Percentiles rank a stretch among this genome's conserved stretches.
Evolutionary conservation across 495 filamentous ascomycete genomes (phyloP).

Genomic region (Xylaria sp.): DNA sequence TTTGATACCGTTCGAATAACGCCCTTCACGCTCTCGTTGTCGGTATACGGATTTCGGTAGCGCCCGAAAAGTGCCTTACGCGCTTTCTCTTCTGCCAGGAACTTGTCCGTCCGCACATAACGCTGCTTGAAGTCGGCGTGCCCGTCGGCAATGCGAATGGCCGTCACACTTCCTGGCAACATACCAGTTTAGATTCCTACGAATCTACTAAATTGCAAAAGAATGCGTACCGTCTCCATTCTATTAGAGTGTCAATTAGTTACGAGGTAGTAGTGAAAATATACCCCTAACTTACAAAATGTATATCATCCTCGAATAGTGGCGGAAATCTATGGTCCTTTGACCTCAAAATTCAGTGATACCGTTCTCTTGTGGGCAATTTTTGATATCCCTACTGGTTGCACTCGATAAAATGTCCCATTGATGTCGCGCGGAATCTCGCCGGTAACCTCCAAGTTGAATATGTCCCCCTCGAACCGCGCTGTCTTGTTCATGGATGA

Average conservation of each 20-base stretch:
- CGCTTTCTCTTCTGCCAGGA: constrained; percentile 49
- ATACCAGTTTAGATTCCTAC: not conserved
- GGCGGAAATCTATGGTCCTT: constrained; percentile 58
- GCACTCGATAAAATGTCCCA: constrained; percentile 62
- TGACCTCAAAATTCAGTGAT: not conserved
- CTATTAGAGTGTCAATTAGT: constrained; percentile 11
- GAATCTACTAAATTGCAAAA: not conserved
- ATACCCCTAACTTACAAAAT: constrained; percentile 42
- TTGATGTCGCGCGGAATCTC: constrained; percentile 57
- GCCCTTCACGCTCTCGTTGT: constrained; percentile 56
- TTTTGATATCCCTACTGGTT: constrained; percentile 43
- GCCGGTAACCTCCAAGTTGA: constrained; percentile 57
- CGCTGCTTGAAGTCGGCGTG: constrained; percentile 57
- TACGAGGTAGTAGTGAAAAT: not conserved
- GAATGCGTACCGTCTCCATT: constrained; percentile 40
- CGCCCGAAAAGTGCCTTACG: constrained; percentile 54
- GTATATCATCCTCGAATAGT: constrained; percentile 60
- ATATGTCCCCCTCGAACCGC: constrained; percentile 56
- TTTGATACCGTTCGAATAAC: constrained; percentile 59
- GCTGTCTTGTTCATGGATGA: constrained; percentile 55
- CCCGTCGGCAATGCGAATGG: constrained; percentile 59
- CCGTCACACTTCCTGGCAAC: constrained; percentile 53
- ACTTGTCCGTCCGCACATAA: constrained; percentile 62
- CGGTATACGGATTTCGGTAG: constrained; percentile 64
- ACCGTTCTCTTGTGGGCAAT: constrained; percentile 1